Evolutionary conservation across 177 flowering plant species (phyloP).

Genomic region (Vitis hybrid): DNA sequence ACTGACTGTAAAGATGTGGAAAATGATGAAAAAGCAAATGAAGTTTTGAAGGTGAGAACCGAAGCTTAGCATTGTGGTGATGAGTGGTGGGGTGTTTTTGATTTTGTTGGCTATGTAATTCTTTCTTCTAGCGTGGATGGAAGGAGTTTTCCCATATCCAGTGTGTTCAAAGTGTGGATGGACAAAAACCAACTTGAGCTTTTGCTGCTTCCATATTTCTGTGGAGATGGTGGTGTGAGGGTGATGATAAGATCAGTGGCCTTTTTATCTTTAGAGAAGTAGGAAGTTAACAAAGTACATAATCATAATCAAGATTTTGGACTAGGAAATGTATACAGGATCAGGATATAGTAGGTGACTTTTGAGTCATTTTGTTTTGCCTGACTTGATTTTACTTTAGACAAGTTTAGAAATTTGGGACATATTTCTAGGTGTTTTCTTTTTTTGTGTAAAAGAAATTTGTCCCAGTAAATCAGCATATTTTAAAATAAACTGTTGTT

Average conservation of each 20-base stretch:
- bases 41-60: background rate
- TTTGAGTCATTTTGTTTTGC: no score
- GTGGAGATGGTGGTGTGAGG: background rate
- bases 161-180: background rate
- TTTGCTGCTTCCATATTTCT: background rate
- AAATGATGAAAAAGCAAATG: background rate
- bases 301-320: no score
- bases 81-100: background rate
- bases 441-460: no score
- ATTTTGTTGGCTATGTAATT: constrained; percentile 2
- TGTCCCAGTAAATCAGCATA: no score
- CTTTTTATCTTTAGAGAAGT: constrained; percentile 1
- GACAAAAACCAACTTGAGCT: background rate
- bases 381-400: no score
- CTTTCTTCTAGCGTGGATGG: background rate
- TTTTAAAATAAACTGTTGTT: no score
- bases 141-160: no score
- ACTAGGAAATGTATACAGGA: no score
- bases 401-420: no score
- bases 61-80: background rate
- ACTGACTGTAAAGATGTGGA: background rate
- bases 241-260: no score
- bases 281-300: no score
- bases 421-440: no score
- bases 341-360: background rate